Percentiles rank a stretch among this genome's conserved stretches.
Conservation (phyloP, 2,329 filamentous ascomycete genomes). For the Curvularia verruculosa region DNA sequence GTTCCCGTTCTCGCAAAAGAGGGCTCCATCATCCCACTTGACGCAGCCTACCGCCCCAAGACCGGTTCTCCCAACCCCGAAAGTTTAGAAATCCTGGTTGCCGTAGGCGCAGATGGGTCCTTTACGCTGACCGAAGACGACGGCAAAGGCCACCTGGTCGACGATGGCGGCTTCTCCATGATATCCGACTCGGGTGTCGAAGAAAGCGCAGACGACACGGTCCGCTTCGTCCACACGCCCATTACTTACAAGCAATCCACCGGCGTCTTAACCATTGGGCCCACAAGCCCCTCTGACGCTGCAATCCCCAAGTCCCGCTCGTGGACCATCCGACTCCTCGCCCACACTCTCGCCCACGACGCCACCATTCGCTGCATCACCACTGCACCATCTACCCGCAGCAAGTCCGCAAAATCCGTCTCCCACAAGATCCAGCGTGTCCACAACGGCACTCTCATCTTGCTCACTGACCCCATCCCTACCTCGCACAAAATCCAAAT, state of each 20-base stretch:
- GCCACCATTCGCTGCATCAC: conserved; percentile 35
- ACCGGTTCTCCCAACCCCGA: conserved; percentile 59
- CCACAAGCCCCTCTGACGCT: conserved; percentile 33
- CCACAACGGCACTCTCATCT: conserved; percentile 37
- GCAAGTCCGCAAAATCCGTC: conserved; percentile 33
- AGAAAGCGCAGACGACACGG: conserved; percentile 27
- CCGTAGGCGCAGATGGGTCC: conserved; percentile 54
- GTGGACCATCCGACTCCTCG: conserved; percentile 44
- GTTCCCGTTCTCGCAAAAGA: conserved; percentile 62
- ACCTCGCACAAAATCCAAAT: conserved; percentile 33
- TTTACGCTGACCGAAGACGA: conserved; percentile 60
- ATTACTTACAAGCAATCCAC: conserved; percentile 49
- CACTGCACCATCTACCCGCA: conserved; percentile 31
- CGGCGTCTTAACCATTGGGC: conserved; percentile 45
- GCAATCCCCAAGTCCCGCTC: conserved; percentile 37
- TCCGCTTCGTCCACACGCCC: conserved; percentile 41
- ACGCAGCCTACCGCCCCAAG: conserved; percentile 50
- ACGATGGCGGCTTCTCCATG: conserved; percentile 46
- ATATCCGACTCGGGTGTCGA: conserved; percentile 52
- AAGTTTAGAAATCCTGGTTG: conserved; percentile 57
- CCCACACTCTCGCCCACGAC: conserved; percentile 26
- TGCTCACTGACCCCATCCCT: conserved; percentile 27
- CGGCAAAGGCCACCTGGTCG: conserved; percentile 42
- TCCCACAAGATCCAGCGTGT: conserved; percentile 21
- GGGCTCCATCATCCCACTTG: conserved; percentile 65